Evolutionary conservation across 2,329 filamentous ascomycete species (phyloP), one percentile per base, ranked within the genome.

Genomic region (Amauroascus niger): DNA sequence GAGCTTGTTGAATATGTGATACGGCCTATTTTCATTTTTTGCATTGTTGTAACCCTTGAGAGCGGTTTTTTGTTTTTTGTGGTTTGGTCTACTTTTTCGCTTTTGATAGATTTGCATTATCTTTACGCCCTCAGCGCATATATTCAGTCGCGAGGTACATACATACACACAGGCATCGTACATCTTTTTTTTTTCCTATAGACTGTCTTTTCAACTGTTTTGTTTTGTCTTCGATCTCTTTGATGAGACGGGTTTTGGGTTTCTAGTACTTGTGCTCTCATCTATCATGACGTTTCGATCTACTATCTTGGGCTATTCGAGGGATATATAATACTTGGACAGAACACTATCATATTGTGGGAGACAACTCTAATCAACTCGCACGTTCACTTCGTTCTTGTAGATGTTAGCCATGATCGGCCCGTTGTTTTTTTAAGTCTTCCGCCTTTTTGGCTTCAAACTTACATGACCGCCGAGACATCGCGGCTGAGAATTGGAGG

Each of bases 1-100:
- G 84, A 87, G 83, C 67, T 71, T 88, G 60, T 67, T 88, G 60
- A 83, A 81, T 55, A 77, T 83, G 75, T 82, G 43, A 54, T 33
- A 41, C 24, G 48, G 14, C 44, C 22, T 24, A 16, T 22, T 35
- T 24, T 45, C 8, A n/a, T 30, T 44, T 11, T 45, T 49, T 20
- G 26, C 7, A 40, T 28, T n/a, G 37, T 24, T 4, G 13, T 14
- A 30, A 6, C 9, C 7, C 14, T 26, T 6, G 11, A 41, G 18
- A 16, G 16, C 24, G 22, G 14, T 22, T 43, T n/a, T n/a, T 18
- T 14, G 22, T n/a, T 24, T 16, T 28, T 20, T 9, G 3, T 16
- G 16, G 13, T 45, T 28, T 45, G 8, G 20, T 35, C 14, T 16
- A 3, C 24, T 44, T 9, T 44, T 26, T 13, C 3, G 7, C 8